These are phyloP conservation scores for Solanum peruvianum DNA, from an alignment of 257 asterid species.

Conservation along the genomic window DNA sequence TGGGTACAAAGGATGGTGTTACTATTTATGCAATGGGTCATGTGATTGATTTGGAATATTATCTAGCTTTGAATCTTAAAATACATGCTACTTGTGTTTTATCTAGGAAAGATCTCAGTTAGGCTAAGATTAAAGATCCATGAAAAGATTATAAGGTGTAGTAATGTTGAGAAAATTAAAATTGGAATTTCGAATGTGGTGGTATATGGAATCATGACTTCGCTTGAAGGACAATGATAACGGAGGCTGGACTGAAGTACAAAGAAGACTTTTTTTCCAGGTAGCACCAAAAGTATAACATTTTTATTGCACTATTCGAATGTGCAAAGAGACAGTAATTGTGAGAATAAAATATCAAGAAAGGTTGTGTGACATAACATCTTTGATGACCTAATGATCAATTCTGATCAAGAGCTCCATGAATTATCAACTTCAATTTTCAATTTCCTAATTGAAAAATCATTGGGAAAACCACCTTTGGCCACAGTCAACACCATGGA, in stretches of 20 bases:
- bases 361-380: background rate
- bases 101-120: background rate
- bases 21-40: background rate
- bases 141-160: background rate
- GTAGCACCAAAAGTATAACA: background rate
- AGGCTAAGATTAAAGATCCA: background rate
- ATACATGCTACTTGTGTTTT: background rate
- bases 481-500: background rate
- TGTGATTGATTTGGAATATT: background rate
- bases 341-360: no score
- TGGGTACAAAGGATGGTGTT: no score
- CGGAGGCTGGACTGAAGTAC: background rate
- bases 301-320: background rate
- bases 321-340: background rate
- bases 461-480: background rate
- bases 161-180: background rate
- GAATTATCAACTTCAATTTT: background rate
- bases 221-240: background rate
- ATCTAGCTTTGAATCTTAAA: background rate
- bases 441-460: background rate
- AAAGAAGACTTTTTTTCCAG: background rate
- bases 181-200: background rate
- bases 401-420: background rate
- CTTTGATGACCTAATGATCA: background rate
- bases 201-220: background rate